Percentiles rank a stretch among this genome's conserved stretches.
Evolutionary conservation across 805 yeast species (phyloP).

Genomic region (Metschnikowia koreensis): DNA sequence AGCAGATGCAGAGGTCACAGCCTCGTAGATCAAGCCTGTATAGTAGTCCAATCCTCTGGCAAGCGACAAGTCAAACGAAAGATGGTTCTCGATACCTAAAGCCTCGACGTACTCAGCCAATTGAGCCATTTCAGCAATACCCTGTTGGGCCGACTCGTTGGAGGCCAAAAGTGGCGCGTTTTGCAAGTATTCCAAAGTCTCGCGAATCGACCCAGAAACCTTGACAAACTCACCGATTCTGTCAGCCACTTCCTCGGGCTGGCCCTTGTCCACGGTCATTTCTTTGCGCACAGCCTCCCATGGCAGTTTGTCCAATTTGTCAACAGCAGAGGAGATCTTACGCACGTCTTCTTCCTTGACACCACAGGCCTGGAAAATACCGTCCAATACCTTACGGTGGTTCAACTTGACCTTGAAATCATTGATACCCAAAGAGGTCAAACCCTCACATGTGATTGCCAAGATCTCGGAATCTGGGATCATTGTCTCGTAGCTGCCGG

Average conservation of each 20-base stretch:
- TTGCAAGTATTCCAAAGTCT: conserved; percentile 54
- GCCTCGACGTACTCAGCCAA: conserved; percentile 80
- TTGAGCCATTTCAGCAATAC: conserved; percentile 74
- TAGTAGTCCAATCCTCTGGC: conserved; percentile 98
- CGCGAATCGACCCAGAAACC: conserved; percentile 71
- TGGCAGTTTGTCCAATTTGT: conserved; percentile 90
- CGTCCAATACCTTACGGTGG: conserved; percentile 94
- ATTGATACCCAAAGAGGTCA: conserved; percentile 74
- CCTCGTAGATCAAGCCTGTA: conserved; percentile 96
- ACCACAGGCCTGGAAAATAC: conserved; percentile 93
- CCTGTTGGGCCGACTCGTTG: conserved; percentile 74
- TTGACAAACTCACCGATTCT: conserved; percentile 86
- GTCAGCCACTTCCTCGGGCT: conserved; percentile 89
- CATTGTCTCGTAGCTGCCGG: conserved; percentile 91
- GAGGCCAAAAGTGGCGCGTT: conserved; percentile 55
- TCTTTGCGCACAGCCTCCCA: conserved; percentile 94
- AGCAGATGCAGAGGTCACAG: conserved; percentile 93
- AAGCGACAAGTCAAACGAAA: conserved; percentile 87
- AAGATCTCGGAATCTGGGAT: conserved; percentile 93
- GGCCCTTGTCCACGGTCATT: conserved; percentile 88
- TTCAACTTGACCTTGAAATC: conserved; percentile 92
- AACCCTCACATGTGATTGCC: conserved; percentile 79
- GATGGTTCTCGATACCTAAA: conserved; percentile 62
- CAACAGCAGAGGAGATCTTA: conserved; percentile 91
- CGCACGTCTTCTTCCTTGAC: conserved; percentile 92